phyloP scores from a whole-genome alignment of 495 filamentous ascomycete species.

The Parmelia sp. region DNA sequence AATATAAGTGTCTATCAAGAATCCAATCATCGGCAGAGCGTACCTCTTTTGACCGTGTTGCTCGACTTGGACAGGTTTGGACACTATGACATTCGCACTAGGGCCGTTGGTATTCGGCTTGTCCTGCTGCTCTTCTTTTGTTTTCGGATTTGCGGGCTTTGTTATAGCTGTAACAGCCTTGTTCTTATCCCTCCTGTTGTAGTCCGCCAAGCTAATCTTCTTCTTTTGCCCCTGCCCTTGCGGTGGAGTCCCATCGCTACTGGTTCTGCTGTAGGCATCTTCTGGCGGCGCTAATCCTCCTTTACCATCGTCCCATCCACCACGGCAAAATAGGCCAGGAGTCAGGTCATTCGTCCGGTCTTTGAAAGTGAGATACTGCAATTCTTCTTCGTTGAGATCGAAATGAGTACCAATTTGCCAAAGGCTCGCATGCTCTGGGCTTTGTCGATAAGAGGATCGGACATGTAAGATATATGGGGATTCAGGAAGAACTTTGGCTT shows the following conservation, averaged over 20 bases:
- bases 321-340: constrained; percentile 39
- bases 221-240: constrained; percentile 35
- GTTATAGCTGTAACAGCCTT: constrained; percentile 10
- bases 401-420: constrained; percentile 46
- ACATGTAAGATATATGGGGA: constrained; percentile 47
- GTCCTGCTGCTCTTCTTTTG: constrained; percentile 22
- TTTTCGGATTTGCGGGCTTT: constrained; percentile 23
- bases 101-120: constrained; percentile 24
- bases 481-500: constrained; percentile 41
- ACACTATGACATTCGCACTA: constrained; percentile 21
- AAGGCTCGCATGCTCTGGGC: constrained; percentile 3
- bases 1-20: constrained; percentile 19
- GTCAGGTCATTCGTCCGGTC: constrained; percentile 43
- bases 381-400: constrained; percentile 41
- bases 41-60: constrained; percentile 22
- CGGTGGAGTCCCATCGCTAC: constrained; percentile 33
- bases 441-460: neutral
- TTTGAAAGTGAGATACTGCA: constrained; percentile 51
- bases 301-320: constrained; percentile 48
- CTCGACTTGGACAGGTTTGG: constrained; percentile 23
- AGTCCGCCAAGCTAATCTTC: constrained; percentile 48
- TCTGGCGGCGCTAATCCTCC: constrained; percentile 40
- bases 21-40: constrained; percentile 24
- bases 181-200: constrained; percentile 37
- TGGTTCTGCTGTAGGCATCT: constrained; percentile 31